phyloP scores from a whole-genome alignment of 2,329 filamentous ascomycete genomes.

The Thyridium curvatum region DNA sequence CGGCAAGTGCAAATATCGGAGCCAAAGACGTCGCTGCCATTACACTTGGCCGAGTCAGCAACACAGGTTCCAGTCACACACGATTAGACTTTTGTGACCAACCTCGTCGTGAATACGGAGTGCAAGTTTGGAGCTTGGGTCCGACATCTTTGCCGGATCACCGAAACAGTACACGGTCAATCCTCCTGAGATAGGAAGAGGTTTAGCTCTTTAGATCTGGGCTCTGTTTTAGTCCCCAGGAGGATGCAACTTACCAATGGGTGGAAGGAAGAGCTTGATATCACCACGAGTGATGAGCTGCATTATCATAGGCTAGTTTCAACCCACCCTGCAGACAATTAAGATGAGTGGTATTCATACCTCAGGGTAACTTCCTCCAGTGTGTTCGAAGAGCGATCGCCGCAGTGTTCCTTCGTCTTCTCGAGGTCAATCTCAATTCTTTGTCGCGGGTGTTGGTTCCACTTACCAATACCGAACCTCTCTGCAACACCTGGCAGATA shows the following conservation, averaged over 20 bases:
- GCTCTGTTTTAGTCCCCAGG: background rate
- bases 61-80: background rate
- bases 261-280: conserved; percentile 92
- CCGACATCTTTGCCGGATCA: conserved; percentile 87
- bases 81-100: conserved; percentile 9
- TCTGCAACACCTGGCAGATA: conserved; percentile 84
- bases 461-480: conserved; percentile 77
- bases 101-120: conserved; percentile 72
- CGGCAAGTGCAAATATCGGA: conserved; percentile 97
- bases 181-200: conserved; percentile 54
- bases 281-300: conserved; percentile 85
- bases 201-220: conserved; percentile 3
- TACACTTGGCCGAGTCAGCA: conserved; percentile 50
- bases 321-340: too few relatives aligned
- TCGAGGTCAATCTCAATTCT: background rate
- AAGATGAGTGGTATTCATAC: too few relatives aligned
- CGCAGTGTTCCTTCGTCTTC: conserved; percentile 79
- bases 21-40: conserved; percentile 94
- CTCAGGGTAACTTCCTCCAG: conserved; percentile 92
- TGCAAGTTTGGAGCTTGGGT: conserved; percentile 73
- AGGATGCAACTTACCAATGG: conserved; percentile 57
- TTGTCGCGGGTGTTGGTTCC: background rate
- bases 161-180: conserved; percentile 97
- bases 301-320: background rate
- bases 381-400: conserved; percentile 87